Evolutionary conservation across 108 stramenopile genomes (phyloP), one percentile per base, ranked within the genome.

Genomic region (Skeletonema grethae): DNA sequence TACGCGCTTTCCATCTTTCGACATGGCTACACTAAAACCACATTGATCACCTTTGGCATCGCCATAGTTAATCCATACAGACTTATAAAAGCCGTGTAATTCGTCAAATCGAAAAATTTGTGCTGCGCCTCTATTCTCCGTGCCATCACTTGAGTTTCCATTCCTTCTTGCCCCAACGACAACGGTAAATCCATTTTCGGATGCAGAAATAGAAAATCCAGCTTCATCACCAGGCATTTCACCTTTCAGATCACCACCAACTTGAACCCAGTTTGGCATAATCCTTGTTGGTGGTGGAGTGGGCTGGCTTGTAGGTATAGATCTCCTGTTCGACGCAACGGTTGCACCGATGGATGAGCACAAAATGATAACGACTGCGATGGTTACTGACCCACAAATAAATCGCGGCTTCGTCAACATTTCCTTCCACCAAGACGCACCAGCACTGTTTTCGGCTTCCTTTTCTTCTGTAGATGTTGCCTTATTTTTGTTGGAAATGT

Each of bases 1-100:
- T 35, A 85, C 46, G 22, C 63, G 64, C 32, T 57, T 63, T 16
- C 85, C 85, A 56, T 76, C 65, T 24, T 56, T 46, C 11, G 85
- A 70, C 34, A 85, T 70, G 34, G 82, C 79, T 31, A 85, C 79
- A 63, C 68, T 70, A 46, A 64, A 83, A 8, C 85, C 85, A 46
- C 67, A 80, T 65, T 79, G 69, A 76, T 83, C 85, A 10, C 70
- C 82, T 38, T 61, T 69, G 43, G 57, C 43, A 64, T 85, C 79
- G 22, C 82, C 75, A 28, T 75, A n/a, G 12, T 79, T 57, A 45
- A 69, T 61, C 25, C 71, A 61, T 32, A 77, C 50, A 24, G 63
- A 56, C 22, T 48, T 63, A 38, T 69, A 82, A 53, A 65, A 67
- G 24, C 76, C 65, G 4, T 12, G 55, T 11, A 22, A 15, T 1